phyloP scores from a whole-genome alignment of 1,284 basidiomycete genomes.

The Pseudozyma pruni region DNA sequence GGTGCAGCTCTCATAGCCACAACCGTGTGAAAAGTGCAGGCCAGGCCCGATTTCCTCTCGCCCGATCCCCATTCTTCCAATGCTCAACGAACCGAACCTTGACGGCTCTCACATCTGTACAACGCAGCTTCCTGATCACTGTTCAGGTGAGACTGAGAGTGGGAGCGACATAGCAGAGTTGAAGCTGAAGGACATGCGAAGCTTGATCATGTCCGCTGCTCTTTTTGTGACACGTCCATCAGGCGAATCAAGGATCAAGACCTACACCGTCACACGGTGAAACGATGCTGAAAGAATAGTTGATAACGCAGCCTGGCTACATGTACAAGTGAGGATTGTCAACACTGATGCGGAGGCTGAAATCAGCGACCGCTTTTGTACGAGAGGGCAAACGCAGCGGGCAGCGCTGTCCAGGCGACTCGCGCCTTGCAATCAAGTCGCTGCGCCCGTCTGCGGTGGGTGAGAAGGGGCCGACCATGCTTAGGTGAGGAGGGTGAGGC shows the following conservation, averaged over 20 bases:
- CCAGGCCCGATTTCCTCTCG: not conserved
- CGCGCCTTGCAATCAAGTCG: not conserved
- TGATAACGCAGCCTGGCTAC: conserved; percentile 46
- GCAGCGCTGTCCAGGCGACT: not conserved
- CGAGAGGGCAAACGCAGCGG: not conserved
- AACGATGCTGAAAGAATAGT: conserved; percentile 12
- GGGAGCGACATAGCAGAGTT: no score
- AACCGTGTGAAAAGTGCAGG: not conserved
- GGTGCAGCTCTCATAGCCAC: not conserved
- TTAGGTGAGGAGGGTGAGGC: conserved; percentile 80
- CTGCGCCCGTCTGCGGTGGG: no score
- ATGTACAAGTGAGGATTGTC: conserved; percentile 30
- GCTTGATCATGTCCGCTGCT: no score
- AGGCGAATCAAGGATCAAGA: no score
- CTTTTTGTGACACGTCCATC: no score
- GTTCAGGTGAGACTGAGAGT: no score
- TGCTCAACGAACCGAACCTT: no score
- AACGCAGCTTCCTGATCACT: no score
- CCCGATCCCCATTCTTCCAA: conserved; percentile 2
- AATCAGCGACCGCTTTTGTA: conserved; percentile 12
- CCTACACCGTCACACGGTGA: no score
- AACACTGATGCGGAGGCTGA: not conserved
- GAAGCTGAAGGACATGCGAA: no score
- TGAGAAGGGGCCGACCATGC: no score
- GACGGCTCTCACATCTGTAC: no score